phyloP scores from a whole-genome alignment of 176 grass and related monocot species.

The Bromus sterilis region DNA sequence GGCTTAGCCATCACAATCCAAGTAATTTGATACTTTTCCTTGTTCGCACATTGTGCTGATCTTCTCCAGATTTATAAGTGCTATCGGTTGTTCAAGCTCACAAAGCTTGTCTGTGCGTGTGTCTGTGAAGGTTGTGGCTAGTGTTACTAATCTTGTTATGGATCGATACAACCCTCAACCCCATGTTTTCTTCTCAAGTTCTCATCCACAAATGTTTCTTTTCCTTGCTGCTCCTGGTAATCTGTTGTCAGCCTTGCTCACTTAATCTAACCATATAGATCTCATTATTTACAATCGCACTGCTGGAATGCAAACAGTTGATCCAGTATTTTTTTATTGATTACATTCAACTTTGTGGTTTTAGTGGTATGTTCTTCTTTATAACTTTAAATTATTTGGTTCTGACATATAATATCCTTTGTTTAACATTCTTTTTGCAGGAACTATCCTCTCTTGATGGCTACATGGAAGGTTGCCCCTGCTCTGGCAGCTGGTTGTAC shows the following conservation, averaged over 20 bases:
- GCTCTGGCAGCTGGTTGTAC: conserved; percentile 98
- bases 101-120: not conserved
- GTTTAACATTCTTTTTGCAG: conserved; percentile 24
- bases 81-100: not conserved
- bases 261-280: not conserved
- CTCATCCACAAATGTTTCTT: not conserved
- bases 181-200: not conserved
- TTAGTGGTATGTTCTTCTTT: not conserved
- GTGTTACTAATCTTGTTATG: not conserved
- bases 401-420: not conserved
- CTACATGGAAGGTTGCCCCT: conserved; percentile 98
- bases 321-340: not conserved
- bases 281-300: not conserved
- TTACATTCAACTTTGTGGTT: not conserved
- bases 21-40: not conserved
- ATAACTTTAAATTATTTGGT: not conserved
- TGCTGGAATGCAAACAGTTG: not conserved
- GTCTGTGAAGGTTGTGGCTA: not conserved
- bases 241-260: not conserved
- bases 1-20: not conserved
- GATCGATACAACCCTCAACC: not conserved
- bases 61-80: not conserved
- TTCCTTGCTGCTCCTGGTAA: not conserved
- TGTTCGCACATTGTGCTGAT: not conserved
- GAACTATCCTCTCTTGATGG: conserved; percentile 99